Percentiles rank a stretch among this genome's conserved stretches.
These are phyloP conservation scores for Paramecium primaurelia DNA, from an alignment of 73 alveolate genomes.

Conservation along the genomic window DNA sequence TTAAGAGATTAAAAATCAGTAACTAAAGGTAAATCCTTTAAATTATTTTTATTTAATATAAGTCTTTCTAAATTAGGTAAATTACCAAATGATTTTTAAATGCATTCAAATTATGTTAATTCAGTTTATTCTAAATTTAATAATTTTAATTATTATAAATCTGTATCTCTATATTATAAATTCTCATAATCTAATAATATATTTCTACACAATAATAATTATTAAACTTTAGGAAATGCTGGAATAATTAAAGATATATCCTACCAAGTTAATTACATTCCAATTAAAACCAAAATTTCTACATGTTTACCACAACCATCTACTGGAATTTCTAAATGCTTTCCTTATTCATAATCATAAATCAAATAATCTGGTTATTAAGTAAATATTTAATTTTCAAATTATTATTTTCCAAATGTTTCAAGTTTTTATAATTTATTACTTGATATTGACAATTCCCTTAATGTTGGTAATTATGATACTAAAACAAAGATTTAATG, in stretches of 20 bases:
- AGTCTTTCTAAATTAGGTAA: conserved; percentile 60
- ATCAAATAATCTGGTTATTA: background rate
- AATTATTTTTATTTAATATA: conserved; percentile 63
- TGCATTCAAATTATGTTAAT: conserved; percentile 58
- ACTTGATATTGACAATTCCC: conserved; percentile 69
- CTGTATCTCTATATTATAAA: conserved; percentile 39
- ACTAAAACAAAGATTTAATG: conserved; percentile 70
- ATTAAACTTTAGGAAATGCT: conserved; percentile 67
- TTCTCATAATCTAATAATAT: conserved; percentile 68
- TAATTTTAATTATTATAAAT: conserved; percentile 62
- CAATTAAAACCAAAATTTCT: conserved; percentile 71
- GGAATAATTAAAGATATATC: conserved; percentile 66
- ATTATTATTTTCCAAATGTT: background rate
- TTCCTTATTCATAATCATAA: background rate
- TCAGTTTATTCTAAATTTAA: conserved; percentile 73
- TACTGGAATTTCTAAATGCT: background rate
- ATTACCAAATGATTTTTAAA: conserved; percentile 45
- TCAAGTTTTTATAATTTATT: conserved; percentile 65
- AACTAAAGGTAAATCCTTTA: conserved; percentile 41
- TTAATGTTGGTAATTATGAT: conserved; percentile 59
- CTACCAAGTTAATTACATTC: conserved; percentile 74
- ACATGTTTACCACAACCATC: conserved; percentile 40
- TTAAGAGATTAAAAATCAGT: background rate
- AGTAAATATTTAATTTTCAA: background rate
- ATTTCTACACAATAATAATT: conserved; percentile 73